Evolutionary conservation across 2,329 filamentous ascomycete species (phyloP), one percentile per base, ranked within the genome.

Genomic region (Ascochyta clinopodiicola): DNA sequence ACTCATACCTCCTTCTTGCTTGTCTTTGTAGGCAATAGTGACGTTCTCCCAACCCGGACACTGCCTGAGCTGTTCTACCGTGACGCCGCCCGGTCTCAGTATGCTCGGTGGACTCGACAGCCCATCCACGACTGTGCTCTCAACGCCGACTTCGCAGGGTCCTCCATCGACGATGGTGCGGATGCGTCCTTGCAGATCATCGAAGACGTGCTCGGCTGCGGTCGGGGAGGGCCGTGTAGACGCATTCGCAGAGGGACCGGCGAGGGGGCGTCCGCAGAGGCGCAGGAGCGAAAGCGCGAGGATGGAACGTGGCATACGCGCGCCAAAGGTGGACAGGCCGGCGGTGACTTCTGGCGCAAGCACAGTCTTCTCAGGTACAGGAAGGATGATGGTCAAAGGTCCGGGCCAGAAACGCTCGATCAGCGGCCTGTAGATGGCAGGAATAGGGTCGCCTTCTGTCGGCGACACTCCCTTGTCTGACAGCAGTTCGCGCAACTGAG

Each of bases 71-170:
- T 92, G 86, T 46, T 95, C 92, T 39, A 97, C 83, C 27, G 91
- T 89, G 29, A 99, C 82, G 7, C 95, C 95, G 1, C 95, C 95
- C 0, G 95, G 95, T 40, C 95, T 80, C 31, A 99, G 79, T 31
- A 99, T 86, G 2, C 88, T 85, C 0, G 95, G 95, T 6, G 94
- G 93, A 43, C 84, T 78, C 54, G 86, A 91, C 13, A 98, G 79
- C 0, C 95, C 95, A 69, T 98, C 95, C 0, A 99, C 92, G 1
- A 99, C 95, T 0, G 95, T 99, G 72, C 92, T 97, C 77, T 99
- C 95, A 0, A 99, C 92, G 1, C 95, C 95, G 10, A 99, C 92
- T 19, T 84, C 82, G 68, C 93, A 98, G 0, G 87, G 78, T 0
- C 95, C 95, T 2, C 94, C 95, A 64, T 99, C 94, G 0, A 99